Evolutionary conservation across 192 early-diverging fungal genomes (phyloP), one percentile per base, ranked within the genome.

Genomic region (Backusella australiensis): DNA sequence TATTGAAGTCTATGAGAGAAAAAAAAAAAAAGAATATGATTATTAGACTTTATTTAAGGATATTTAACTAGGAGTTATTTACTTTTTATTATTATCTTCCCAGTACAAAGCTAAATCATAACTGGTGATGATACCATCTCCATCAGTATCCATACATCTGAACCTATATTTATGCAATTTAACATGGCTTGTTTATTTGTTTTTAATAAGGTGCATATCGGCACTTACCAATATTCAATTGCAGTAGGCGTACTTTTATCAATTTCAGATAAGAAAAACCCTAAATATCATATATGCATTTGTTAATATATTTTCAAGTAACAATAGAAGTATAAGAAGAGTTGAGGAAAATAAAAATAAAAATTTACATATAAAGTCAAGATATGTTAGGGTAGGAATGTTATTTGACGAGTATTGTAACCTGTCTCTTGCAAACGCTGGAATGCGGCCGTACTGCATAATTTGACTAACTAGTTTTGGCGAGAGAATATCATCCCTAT

Each of bases 131-230:
- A 92, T 76, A 15, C 97, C 97, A 80, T 98, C 96, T 9, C 92
- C 93, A 79, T 99, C 96, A 15, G 91, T 78, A 79, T 99, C 97
- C 81, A 99, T 86, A 74, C 94, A 96, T 71, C 95, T 88, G 86
- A 99, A 99, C 96, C 96, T 97, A 29, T 59, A 59, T 23, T 23
- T 63, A 29, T 29, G 23, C 26, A 49, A 17, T 49, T 49, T n/a
- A 49, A 49, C 15, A 6, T 63, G 23, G 3, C 29, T 63, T 63
- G 56, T 29, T 49, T 63, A 63, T 63, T 63, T 63, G 56, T 63
- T 63, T 63, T 7, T 26, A 63, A 63, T 29, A 29, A 29, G 23
- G 12, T 63, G 23, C 56, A 63, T 63, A 63, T 26, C 11, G 3
- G 9, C 34, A 26, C 69, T 67, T 75, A 80, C 82, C 82, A 83